Percentiles rank a stretch among this genome's conserved stretches.
Evolutionary conservation across 2,329 filamentous ascomycete species (phyloP).

Genomic region (Nothophaeocryptopus gaeumannii): DNA sequence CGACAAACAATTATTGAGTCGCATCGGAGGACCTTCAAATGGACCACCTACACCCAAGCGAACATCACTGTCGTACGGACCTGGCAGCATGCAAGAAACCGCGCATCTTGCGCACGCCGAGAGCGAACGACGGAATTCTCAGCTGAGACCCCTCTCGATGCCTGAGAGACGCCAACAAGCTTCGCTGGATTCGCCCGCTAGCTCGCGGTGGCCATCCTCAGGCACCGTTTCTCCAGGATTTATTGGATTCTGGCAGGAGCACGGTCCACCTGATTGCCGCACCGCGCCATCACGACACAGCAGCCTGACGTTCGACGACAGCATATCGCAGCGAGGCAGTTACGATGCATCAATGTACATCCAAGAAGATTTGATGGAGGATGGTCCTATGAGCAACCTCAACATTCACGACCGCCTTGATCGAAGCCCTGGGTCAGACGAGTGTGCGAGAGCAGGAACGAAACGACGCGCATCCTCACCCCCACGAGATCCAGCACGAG

Average conservation of each 20-base stretch:
- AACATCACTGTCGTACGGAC: conserved; percentile 31
- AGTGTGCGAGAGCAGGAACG: conserved; percentile 52
- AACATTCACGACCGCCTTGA: conserved; percentile 51
- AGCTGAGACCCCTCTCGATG: conserved; percentile 44
- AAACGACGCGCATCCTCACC: conserved; percentile 65
- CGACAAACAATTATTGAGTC: conserved; percentile 60
- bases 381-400: conserved; percentile 50
- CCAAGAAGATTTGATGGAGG: conserved; percentile 53
- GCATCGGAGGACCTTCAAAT: conserved; percentile 55
- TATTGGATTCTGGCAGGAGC: conserved; percentile 44
- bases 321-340: conserved; percentile 57
- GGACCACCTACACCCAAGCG: conserved; percentile 53
- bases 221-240: conserved; percentile 45
- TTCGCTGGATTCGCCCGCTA: conserved; percentile 40
- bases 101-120: conserved; percentile 38
- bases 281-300: conserved; percentile 38
- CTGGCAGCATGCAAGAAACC: conserved; percentile 28
- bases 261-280: conserved; percentile 27
- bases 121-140: conserved; percentile 42
- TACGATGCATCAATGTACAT: conserved; percentile 60
- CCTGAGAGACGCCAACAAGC: conserved; percentile 41
- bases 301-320: conserved; percentile 40
- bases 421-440: conserved; percentile 46
- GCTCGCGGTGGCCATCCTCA: conserved; percentile 39
- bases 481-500: conserved; percentile 53